Percentiles rank a stretch among this genome's conserved stretches.
phyloP scores from a whole-genome alignment of 2,329 filamentous ascomycete species.

The Rhynchosporium graminicola region DNA sequence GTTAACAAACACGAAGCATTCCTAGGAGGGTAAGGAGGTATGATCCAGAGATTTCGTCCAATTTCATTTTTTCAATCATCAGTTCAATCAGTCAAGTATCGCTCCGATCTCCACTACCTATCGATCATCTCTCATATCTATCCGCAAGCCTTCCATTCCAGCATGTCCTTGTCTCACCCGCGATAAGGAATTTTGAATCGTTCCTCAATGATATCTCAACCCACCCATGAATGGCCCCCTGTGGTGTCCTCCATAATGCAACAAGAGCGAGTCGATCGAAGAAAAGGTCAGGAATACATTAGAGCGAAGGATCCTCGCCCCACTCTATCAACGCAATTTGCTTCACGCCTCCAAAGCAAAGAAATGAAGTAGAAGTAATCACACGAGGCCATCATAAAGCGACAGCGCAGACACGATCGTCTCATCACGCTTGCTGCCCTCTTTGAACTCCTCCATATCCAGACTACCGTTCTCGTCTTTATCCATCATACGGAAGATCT shows the following conservation, averaged over 20 bases:
- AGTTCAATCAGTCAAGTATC: conserved; percentile 10
- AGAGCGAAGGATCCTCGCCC: conserved; percentile 13
- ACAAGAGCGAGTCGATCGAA: conserved; percentile 8
- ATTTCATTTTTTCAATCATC: conserved; percentile 12
- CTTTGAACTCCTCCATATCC: conserved; percentile 98
- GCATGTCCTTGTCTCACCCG: not conserved
- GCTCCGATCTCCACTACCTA: conserved; percentile 4
- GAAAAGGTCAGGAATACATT: conserved; percentile 8
- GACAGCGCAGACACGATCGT: conserved; percentile 97
- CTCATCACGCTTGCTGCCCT: conserved; percentile 97
- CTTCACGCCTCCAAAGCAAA: conserved; percentile 16
- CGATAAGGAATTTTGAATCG: not conserved
- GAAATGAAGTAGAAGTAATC: conserved; percentile 31
- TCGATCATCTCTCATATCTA: conserved; percentile 13
- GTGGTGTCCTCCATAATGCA: conserved; percentile 6
- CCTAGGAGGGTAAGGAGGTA: not conserved
- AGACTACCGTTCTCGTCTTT: conserved; percentile 98
- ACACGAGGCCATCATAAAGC: conserved; percentile 94
- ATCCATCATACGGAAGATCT: conserved; percentile 99
- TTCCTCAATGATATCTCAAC: not conserved
- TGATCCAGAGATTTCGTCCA: conserved; percentile 2
- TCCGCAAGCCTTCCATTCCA: not conserved
- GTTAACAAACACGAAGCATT: no score
- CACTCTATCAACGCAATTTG: conserved; percentile 13
- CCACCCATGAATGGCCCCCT: not conserved